A percentile compares a stretch with the other conserved stretches of the same genome.
phyloP scores from a whole-genome alignment of 2,329 filamentous ascomycete genomes.

The Scedosporium apiospermum region DNA sequence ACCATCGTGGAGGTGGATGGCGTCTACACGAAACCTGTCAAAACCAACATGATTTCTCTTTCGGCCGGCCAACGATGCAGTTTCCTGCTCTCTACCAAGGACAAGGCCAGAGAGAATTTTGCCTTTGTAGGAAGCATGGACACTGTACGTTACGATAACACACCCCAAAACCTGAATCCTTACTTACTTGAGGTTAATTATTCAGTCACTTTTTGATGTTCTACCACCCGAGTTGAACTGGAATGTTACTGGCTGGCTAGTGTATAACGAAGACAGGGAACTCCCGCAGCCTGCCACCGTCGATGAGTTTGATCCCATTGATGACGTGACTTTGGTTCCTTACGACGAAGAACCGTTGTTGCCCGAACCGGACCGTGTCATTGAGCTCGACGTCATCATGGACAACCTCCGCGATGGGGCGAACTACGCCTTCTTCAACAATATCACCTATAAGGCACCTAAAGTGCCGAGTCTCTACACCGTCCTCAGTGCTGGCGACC shows the following conservation, averaged over 20 bases:
- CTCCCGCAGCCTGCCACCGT: constrained; percentile 43
- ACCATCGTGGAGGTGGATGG: constrained; percentile 66
- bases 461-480: constrained; percentile 62
- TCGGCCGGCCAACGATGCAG: constrained; percentile 58
- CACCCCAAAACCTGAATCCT: too few species aligned
- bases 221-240: constrained; percentile 58
- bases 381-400: constrained; percentile 40
- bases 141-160: not conserved
- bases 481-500: constrained; percentile 43
- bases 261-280: constrained; percentile 39
- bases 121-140: constrained; percentile 64
- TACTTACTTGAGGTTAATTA: constrained; percentile 30
- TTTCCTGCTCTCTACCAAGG: constrained; percentile 54
- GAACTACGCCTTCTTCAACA: constrained; percentile 51
- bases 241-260: constrained; percentile 57
- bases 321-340: constrained; percentile 61
- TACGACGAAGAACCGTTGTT: constrained; percentile 39
- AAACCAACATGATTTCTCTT: constrained; percentile 56
- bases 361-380: constrained; percentile 35
- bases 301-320: constrained; percentile 55
- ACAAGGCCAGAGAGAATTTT: constrained; percentile 53
- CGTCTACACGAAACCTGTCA: constrained; percentile 52
- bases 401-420: constrained; percentile 45
- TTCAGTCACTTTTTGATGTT: constrained; percentile 48
- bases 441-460: constrained; percentile 52